Evolutionary conservation across 2,329 filamentous ascomycete species (phyloP).

Genomic region (Verticillium klebahnii): DNA sequence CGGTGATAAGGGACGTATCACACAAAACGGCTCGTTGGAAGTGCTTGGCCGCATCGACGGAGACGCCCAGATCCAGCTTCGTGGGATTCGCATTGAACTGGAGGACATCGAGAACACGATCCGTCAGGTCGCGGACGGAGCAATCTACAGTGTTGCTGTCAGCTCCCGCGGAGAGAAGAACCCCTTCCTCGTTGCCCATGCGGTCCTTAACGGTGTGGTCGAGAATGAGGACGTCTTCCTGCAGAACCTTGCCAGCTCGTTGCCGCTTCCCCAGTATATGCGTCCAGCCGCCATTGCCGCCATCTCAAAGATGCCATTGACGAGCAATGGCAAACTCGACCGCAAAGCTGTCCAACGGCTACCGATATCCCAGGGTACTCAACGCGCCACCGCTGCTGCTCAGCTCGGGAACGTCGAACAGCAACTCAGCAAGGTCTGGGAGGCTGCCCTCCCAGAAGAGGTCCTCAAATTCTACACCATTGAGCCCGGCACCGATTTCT

Average conservation of each 20-base stretch:
- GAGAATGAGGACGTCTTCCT: too few relatives aligned
- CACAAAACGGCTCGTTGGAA: constrained; percentile 14
- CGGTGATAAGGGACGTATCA: constrained; percentile 14
- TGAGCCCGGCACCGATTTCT: constrained; percentile 29
- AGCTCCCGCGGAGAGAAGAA: constrained; percentile 8
- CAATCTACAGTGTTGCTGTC: constrained; percentile 17
- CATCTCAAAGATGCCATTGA: constrained; percentile 23
- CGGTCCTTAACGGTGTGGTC: constrained; percentile 12
- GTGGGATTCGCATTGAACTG: constrained; percentile 40
- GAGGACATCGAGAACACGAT: constrained; percentile 28
- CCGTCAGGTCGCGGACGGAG: constrained; percentile 12
- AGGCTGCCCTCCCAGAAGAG: constrained; percentile 15
- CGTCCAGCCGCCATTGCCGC: constrained; percentile 21
- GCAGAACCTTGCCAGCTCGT: background rate
- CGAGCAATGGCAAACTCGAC: constrained; percentile 25
- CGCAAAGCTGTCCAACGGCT: constrained; percentile 18
- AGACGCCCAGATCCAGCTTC: constrained; percentile 41
- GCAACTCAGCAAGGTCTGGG: constrained; percentile 10
- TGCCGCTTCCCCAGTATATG: constrained; percentile 30
- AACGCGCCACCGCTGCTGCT: background rate
- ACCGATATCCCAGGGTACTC: constrained; percentile 14
- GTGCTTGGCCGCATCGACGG: constrained; percentile 32
- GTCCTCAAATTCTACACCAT: constrained; percentile 11
- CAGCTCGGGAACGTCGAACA: too few relatives aligned
- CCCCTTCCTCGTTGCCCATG: constrained; percentile 22